Conservation (phyloP, 2,329 filamentous ascomycete species). For the Ophiostoma piceae region DNA sequence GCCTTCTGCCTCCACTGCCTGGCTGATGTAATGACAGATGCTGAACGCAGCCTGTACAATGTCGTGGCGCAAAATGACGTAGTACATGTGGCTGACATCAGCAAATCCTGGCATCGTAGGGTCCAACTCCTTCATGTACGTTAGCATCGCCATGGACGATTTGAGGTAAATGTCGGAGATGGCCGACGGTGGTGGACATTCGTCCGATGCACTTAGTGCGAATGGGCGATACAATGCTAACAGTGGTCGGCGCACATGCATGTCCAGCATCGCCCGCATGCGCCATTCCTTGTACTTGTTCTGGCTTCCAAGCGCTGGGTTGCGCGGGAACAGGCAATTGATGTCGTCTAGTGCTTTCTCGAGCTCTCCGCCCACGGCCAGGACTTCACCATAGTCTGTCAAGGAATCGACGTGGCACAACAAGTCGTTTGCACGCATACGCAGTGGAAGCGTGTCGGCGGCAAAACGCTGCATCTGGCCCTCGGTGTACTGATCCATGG, state of each 20-base stretch:
- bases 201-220: constrained; percentile 44
- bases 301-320: constrained; percentile 39
- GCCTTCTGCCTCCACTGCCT: constrained; percentile 29
- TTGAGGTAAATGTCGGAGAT: constrained; percentile 50
- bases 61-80: constrained; percentile 49
- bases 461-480: constrained; percentile 52
- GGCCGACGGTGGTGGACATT: constrained; percentile 42
- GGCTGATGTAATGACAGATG: constrained; percentile 51
- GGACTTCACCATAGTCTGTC: constrained; percentile 49
- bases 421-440: constrained; percentile 47
- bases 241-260: constrained; percentile 50
- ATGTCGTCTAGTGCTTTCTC: constrained; percentile 52
- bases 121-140: constrained; percentile 51
- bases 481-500: constrained; percentile 49
- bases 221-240: constrained; percentile 52
- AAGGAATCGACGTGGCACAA: constrained; percentile 49
- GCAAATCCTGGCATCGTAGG: constrained; percentile 43
- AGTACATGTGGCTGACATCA: constrained; percentile 48
- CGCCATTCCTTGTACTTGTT: constrained; percentile 49
- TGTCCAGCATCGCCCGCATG: constrained; percentile 47
- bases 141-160: constrained; percentile 52
- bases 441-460: constrained; percentile 45
- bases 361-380: constrained; percentile 50
- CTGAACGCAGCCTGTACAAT: constrained; percentile 52
- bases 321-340: constrained; percentile 47